Base-by-base conservation (phyloP, 495 filamentous ascomycete genomes). In the Hypoxylon fragiforme region DNA sequence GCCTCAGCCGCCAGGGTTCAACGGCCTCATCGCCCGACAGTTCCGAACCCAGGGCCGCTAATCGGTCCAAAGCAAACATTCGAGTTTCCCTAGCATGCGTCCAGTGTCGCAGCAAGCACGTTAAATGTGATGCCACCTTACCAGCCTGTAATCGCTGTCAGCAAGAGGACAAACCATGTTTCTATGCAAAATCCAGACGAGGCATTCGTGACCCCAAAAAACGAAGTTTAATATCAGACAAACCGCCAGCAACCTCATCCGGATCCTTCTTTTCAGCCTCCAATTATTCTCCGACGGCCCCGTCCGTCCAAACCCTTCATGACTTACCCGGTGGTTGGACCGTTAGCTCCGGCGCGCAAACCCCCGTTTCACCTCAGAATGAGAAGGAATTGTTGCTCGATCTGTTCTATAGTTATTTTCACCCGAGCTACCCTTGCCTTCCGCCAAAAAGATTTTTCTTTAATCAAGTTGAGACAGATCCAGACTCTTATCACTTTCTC, bases 351-450 rank as follows among this genome's bases (percentile, higher is more conserved):
- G 35, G 31, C 7, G 32, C 57, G 13, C 54, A 37, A 12, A 13
- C 44, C n/a, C 28, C 48, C 15, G 22, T 28, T 28, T 62, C 62
- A 32, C 40, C 62, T 19, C 50, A 51, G 19, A 54, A 36, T 15
- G 54, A 56, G 28, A 66, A 58, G 16, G 63, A 59, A 16, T 28
- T 54, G 26, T 46, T 66, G 1, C 49, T 66, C 8, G 54, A 78
- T 42, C 65, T 81, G 7, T 86, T 81, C 60, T 86, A 81, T 65
- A 67, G 73, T 35, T 75, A 78, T 60, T 87, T 87, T 50, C 79
- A 86, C 60, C 68, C 66, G 9, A 71, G 77, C 14, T 84, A 88
- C 62, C 84, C 85, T 1, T 72, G 85, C 59, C 54, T 82, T 3
- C 60, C 83, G 0, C 82, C 82, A 3, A 70, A 71, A 20, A 54